Evolutionary conservation across 2,329 filamentous ascomycete genomes (phyloP).

Genomic region (Pseudogymnoascus sp.): DNA sequence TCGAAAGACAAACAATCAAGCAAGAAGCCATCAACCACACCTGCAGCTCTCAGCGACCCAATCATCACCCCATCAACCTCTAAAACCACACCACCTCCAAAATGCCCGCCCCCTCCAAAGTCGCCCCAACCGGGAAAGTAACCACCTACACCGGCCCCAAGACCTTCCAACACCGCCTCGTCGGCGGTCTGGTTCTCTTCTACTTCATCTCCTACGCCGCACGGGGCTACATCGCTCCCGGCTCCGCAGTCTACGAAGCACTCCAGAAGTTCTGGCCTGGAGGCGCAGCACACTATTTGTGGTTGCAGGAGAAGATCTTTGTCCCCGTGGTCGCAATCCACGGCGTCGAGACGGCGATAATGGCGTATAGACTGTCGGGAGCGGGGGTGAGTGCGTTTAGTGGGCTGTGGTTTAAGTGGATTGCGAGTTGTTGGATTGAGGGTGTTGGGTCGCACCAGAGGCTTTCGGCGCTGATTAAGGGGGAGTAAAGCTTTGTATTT

Average conservation of each 20-base stretch:
- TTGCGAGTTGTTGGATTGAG: constrained; percentile 7
- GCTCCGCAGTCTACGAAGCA: background rate
- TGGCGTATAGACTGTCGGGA: background rate
- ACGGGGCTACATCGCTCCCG: background rate
- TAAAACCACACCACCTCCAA: background rate
- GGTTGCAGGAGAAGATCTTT: constrained; percentile 3
- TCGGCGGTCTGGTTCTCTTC: constrained; percentile 6
- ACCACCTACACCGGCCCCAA: background rate
- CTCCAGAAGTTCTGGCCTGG: background rate
- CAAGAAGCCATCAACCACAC: background rate
- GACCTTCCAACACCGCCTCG: background rate
- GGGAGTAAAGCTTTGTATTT: background rate
- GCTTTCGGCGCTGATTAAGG: constrained; percentile 2
- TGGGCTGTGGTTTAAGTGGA: constrained; percentile 9
- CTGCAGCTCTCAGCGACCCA: background rate
- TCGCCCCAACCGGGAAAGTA: background rate
- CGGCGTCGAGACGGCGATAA: constrained; percentile 7
- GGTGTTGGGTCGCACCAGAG: constrained; percentile 2
- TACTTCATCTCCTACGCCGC: constrained; percentile 7
- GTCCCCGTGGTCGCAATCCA: background rate
- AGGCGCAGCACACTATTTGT: background rate
- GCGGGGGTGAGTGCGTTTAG: background rate
- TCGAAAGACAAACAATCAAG: background rate
- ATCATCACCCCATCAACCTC: background rate
- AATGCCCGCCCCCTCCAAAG: background rate